phyloP scores from a whole-genome alignment of 1,139 yeast genomes.

The Zygosaccharomyces sapae region DNA sequence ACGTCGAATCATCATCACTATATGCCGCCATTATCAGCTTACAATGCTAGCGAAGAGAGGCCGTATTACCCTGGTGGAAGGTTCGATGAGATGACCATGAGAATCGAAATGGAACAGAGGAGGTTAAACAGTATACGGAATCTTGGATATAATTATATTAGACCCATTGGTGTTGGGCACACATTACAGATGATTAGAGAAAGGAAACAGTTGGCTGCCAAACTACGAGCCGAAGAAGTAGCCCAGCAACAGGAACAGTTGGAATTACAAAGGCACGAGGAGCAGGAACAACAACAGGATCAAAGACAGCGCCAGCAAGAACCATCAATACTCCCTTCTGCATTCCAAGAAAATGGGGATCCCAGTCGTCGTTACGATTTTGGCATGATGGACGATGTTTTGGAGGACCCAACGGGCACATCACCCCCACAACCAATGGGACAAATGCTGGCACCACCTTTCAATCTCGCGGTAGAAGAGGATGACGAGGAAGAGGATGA shows the following conservation, averaged over 20 bases:
- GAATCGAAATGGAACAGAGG: conserved; percentile 13
- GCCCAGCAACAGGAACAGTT: not conserved
- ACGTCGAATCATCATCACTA: not conserved
- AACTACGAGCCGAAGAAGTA: not conserved
- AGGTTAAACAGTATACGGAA: conserved; percentile 18
- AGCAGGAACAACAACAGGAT: conserved; percentile 4
- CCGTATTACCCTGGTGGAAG: conserved; percentile 15
- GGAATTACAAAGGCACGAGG: conserved; percentile 3
- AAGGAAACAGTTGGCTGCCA: conserved; percentile 3
- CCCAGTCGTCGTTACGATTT: conserved; percentile 7
- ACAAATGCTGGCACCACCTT: conserved; percentile 2
- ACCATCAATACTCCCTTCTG: conserved; percentile 4
- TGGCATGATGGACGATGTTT: conserved; percentile 3
- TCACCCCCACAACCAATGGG: not conserved
- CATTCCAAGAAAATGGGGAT: conserved; percentile 16
- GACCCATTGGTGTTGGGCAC: conserved; percentile 30
- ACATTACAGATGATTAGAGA: conserved; percentile 23
- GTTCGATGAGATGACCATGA: conserved; percentile 18
- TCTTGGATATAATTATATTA: conserved; percentile 25
- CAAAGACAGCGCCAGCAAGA: not conserved
- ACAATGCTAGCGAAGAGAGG: conserved; percentile 15
- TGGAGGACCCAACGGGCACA: not conserved
- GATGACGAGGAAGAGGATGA: conserved; percentile 13
- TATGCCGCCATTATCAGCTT: conserved; percentile 18
- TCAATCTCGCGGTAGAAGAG: conserved; percentile 4